Conservation (phyloP, 1,284 basidiomycete species). For the Puccinia horiana region DNA sequence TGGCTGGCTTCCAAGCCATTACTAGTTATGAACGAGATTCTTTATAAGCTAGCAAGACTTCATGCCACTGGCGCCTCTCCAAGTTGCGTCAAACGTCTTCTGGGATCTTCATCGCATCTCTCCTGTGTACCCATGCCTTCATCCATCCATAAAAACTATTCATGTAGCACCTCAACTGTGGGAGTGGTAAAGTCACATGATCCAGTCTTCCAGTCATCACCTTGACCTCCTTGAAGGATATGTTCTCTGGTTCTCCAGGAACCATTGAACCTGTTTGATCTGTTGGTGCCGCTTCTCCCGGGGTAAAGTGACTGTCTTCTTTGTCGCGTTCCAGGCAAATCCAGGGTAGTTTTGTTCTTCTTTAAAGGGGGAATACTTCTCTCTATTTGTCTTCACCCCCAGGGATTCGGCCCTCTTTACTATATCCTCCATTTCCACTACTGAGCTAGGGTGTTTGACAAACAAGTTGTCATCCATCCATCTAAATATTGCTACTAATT, state of each 20-base stretch:
- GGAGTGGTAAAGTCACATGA: no score
- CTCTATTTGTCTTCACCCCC: background rate
- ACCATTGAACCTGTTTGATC: background rate
- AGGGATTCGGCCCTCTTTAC: background rate
- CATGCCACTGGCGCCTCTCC: no score
- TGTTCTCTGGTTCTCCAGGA: background rate
- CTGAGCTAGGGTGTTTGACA: background rate
- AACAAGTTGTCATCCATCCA: no score
- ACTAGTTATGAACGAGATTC: no score
- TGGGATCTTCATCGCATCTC: background rate
- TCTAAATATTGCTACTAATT: no score
- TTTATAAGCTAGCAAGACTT: background rate
- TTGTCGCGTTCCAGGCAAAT: no score
- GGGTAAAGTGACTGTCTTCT: no score
- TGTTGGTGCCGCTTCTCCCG: background rate
- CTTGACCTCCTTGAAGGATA: background rate
- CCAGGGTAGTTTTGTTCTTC: constrained; percentile 6
- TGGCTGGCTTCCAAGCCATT: no score
- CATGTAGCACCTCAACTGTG: no score
- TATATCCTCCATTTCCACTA: background rate
- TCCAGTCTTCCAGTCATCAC: no score
- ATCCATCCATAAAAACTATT: background rate
- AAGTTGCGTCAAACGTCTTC: background rate
- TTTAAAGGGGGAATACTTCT: background rate
- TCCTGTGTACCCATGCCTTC: background rate